These are phyloP conservation scores for Phytophthora idaei DNA, from an alignment of 352 stramenopile genomes.

Conservation along the genomic window DNA sequence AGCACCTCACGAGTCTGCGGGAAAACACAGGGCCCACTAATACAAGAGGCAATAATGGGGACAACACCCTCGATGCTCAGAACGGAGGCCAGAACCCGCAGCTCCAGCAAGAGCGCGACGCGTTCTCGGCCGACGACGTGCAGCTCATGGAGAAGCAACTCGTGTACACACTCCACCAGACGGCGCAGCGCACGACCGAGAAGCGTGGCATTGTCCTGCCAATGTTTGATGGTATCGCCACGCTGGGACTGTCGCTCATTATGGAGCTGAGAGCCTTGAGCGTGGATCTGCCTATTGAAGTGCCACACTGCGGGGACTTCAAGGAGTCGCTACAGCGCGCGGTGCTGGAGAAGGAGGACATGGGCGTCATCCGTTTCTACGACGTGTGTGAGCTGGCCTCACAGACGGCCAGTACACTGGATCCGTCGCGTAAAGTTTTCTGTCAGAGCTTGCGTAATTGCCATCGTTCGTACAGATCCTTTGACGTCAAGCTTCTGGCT, in stretches of 20 bases:
- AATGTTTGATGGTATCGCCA: constrained; percentile 56
- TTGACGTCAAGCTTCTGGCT: constrained; percentile 67
- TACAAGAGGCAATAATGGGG: background rate
- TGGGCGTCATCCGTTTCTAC: constrained; percentile 57
- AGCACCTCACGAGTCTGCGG: constrained; percentile 21
- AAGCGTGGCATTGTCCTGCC: constrained; percentile 65
- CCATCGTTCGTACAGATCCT: constrained; percentile 48
- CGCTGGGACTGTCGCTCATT: constrained; percentile 59
- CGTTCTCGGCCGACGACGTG: constrained; percentile 25
- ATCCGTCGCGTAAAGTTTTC: constrained; percentile 48
- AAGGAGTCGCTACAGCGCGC: constrained; percentile 35
- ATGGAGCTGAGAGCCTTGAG: constrained; percentile 57
- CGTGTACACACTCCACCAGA: constrained; percentile 39
- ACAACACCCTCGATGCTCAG: background rate
- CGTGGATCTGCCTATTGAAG: constrained; percentile 58
- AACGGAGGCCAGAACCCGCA: constrained; percentile 6
- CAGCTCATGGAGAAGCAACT: constrained; percentile 41
- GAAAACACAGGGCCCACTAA: constrained; percentile 3
- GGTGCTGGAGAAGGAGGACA: constrained; percentile 42
- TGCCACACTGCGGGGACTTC: constrained; percentile 68
- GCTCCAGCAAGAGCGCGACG: constrained; percentile 4
- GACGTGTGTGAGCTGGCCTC: constrained; percentile 61
- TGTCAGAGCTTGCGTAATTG: constrained; percentile 53
- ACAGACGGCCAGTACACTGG: constrained; percentile 27
- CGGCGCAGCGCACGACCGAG: constrained; percentile 32